Evolutionary conservation across 768 basidiomycete species (phyloP), one percentile per base, ranked within the genome.

Genomic region (Panus rudis): DNA sequence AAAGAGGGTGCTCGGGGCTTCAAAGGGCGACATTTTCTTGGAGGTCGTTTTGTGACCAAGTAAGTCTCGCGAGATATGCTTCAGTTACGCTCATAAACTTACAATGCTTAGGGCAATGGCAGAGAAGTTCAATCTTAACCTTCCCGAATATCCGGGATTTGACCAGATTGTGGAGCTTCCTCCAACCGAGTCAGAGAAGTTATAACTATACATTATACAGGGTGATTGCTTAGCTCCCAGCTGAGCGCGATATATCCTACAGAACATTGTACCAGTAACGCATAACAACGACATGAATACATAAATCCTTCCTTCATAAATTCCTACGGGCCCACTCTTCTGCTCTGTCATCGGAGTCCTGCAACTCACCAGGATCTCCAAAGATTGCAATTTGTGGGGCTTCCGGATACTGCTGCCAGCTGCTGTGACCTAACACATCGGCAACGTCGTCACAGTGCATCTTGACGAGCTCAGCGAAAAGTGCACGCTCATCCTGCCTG

Each of bases 21-120:
- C 63, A 75, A 61, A 21, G 92, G 93, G 10, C 70, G 77, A 26
- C 96, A 99, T 68, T 96, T 91, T 58, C 73, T 98, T 2, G 96
- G 94, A 2, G 96, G 96, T 1, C 70, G 96, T 47, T 99, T 99
- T 59, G 76, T 98, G 16, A 81, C 92, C 4, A 84, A 73, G 92
- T 93, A 52, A 52, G 82, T 68, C 0, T 39, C 34, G 28, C 16
- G n/a, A n/a, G n/a, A n/a, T n/a, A n/a, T n/a, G n/a, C n/a, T n/a
- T n/a, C n/a, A n/a, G n/a, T n/a, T n/a, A n/a, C n/a, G n/a, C n/a
- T n/a, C n/a, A n/a, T n/a, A n/a, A n/a, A n/a, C n/a, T n/a, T n/a
- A n/a, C n/a, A n/a, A n/a, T 32, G 27, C 20, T 16, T 54, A 96
- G 92, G 55, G 53, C 68, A 14, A 52, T 96, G 53, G 84, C 78